phyloP scores from a whole-genome alignment of 306 rosid genomes.

The Quercus rubra region DNA sequence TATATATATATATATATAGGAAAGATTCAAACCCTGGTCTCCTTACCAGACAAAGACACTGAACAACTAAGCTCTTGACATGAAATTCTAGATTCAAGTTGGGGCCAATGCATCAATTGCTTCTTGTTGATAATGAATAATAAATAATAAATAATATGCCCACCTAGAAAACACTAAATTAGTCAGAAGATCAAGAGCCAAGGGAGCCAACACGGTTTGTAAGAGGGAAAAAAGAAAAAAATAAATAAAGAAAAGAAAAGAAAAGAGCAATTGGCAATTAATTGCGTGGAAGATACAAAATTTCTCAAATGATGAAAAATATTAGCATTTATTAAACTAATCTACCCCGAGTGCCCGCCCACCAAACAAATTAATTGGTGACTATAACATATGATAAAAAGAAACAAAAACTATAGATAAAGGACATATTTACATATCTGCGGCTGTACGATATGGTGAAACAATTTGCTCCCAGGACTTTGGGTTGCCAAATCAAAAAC shows the following conservation, averaged over 20 bases:
- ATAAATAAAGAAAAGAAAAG: not conserved
- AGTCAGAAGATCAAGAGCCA: not conserved
- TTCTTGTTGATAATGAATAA: not conserved
- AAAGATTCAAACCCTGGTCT: no score
- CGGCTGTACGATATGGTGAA: constrained; percentile 24
- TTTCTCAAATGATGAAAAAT: constrained; percentile 32
- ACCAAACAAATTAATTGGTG: constrained; percentile 2
- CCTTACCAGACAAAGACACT: no score
- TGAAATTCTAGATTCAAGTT: not conserved
- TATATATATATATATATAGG: no score
- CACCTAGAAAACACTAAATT: not conserved
- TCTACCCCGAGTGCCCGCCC: constrained; percentile 28
- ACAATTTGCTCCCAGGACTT: constrained; percentile 26
- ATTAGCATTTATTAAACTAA: constrained; percentile 38
- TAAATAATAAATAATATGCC: not conserved
- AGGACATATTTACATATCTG: constrained; percentile 55
- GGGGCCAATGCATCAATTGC: not conserved
- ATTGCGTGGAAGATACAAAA: constrained; percentile 26
- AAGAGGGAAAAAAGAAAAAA: not conserved
- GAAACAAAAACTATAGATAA: constrained; percentile 7
- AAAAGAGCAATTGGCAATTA: not conserved
- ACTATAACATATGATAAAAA: constrained; percentile 21
- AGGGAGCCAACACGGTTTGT: not conserved
- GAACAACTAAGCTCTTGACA: no score
- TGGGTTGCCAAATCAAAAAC: constrained; percentile 32